Conservation (phyloP, 2,329 filamentous ascomycete species). For the Trichoderma sp. region DNA sequence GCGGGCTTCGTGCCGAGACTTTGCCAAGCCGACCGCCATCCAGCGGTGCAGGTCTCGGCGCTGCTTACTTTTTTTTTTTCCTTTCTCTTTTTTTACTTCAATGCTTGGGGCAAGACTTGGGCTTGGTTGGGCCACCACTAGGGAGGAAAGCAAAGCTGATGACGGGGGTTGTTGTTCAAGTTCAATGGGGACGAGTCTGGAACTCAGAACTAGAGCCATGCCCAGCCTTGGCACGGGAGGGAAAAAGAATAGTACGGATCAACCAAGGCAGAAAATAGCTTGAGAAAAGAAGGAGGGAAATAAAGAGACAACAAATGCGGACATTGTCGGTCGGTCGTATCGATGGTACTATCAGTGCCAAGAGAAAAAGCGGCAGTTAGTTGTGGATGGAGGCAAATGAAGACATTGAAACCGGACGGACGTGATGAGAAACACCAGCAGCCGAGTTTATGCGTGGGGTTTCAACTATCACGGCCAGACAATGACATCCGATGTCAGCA, state of each 20-base stretch:
- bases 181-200: conserved; percentile 14
- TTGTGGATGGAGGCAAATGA: conserved; percentile 23
- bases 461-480: not conserved
- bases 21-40: conserved; percentile 28
- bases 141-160: not conserved
- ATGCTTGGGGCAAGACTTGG: not conserved
- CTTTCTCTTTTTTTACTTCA: no score
- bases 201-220: conserved; percentile 5
- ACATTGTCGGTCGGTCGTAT: not conserved
- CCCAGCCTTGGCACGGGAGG: conserved; percentile 10
- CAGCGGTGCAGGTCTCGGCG: conserved; percentile 29
- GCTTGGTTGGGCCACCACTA: conserved; percentile 7
- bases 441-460: conserved; percentile 11
- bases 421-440: conserved; percentile 6
- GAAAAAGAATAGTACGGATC: not conserved
- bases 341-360: conserved; percentile 16
- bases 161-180: no score
- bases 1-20: conserved; percentile 28
- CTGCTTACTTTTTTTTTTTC: conserved; percentile 22
- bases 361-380: conserved; percentile 21
- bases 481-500: not conserved
- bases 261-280: not conserved
- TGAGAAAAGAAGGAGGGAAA: not conserved
- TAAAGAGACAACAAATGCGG: not conserved
- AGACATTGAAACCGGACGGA: not conserved